These are phyloP conservation scores for Hypoxylon cercidicola DNA, from an alignment of 495 filamentous ascomycete species.

Conservation along the genomic window DNA sequence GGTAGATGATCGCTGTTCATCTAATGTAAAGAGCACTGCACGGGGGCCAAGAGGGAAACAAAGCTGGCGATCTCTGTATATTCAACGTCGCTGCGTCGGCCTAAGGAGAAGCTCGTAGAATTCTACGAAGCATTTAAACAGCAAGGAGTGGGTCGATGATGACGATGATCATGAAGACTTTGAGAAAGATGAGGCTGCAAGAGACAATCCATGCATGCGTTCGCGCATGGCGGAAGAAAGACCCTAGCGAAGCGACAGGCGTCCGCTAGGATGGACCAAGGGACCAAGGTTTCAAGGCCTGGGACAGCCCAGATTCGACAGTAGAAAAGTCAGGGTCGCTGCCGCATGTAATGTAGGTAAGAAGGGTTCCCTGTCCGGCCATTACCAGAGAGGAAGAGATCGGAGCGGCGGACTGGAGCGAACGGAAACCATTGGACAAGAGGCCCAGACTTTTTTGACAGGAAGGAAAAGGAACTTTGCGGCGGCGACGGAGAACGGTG, in stretches of 20 bases:
- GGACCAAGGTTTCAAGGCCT: neutral
- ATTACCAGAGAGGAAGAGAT: conserved; percentile 35
- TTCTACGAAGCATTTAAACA: conserved; percentile 26
- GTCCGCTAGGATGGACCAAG: conserved; percentile 18
- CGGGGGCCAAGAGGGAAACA: conserved; percentile 24
- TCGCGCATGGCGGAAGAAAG: conserved; percentile 36
- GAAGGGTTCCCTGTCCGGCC: conserved; percentile 16
- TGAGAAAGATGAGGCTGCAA: conserved; percentile 43
- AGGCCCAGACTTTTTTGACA: conserved; percentile 27
- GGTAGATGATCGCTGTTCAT: conserved; percentile 30
- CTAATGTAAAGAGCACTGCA: conserved; percentile 28
- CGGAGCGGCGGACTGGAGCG: conserved; percentile 29
- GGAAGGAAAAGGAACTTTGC: conserved; percentile 30
- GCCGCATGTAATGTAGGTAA: conserved; percentile 34
- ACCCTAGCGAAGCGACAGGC: conserved; percentile 20
- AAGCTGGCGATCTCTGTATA: conserved; percentile 23
- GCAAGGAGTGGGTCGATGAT: conserved; percentile 29
- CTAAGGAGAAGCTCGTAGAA: conserved; percentile 8
- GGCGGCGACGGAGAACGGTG: conserved; percentile 37
- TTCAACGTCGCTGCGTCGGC: conserved; percentile 13
- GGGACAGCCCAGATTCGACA: conserved; percentile 11
- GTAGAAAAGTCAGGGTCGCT: conserved; percentile 33
- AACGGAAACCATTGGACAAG: conserved; percentile 30
- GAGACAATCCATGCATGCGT: conserved; percentile 37
- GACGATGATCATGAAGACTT: conserved; percentile 35